phyloP scores from a whole-genome alignment of 495 filamentous ascomycete species.

The Xylaria intraflava region DNA sequence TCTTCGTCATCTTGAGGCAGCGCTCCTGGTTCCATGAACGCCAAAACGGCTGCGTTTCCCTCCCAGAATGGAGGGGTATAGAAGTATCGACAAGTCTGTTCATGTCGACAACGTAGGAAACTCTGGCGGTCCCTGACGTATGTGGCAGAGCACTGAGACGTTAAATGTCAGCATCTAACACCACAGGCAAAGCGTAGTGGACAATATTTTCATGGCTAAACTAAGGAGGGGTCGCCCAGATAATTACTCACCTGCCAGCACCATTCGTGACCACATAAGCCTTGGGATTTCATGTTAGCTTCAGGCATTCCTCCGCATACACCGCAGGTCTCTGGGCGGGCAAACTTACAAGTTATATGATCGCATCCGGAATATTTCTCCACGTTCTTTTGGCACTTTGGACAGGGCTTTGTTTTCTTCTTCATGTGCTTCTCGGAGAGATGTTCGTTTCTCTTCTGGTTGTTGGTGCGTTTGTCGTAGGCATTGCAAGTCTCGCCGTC shows the following conservation, averaged over 20 bases:
- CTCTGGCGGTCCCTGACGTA: slow-evolving; percentile 23
- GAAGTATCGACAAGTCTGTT: slow-evolving; percentile 24
- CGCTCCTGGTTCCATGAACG: slow-evolving; percentile 8
- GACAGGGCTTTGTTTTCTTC: slow-evolving; percentile 37
- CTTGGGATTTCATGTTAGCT: slow-evolving; percentile 11
- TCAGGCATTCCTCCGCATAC: background rate
- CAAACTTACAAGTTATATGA: slow-evolving; percentile 41
- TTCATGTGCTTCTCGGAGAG: slow-evolving; percentile 34
- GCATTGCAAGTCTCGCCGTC: slow-evolving; percentile 42
- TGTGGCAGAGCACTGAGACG: slow-evolving; percentile 32
- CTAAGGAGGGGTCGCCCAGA: too few relatives aligned
- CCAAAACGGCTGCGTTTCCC: slow-evolving; percentile 14
- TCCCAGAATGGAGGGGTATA: slow-evolving; percentile 20
- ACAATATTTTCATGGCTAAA: too few relatives aligned
- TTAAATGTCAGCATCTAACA: too few relatives aligned
- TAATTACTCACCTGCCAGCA: too few relatives aligned
- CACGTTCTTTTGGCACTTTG: slow-evolving; percentile 38
- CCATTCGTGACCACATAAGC: slow-evolving; percentile 39
- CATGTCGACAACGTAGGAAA: slow-evolving; percentile 31
- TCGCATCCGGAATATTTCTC: slow-evolving; percentile 43
- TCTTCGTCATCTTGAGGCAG: too few relatives aligned
- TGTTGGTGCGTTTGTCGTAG: slow-evolving; percentile 32
- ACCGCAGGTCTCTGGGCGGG: background rate
- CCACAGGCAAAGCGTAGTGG: too few relatives aligned
- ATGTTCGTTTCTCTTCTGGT: slow-evolving; percentile 27